These are phyloP conservation scores for Metschnikowia shivogae DNA, from an alignment of 805 yeast species.

Conservation along the genomic window DNA sequence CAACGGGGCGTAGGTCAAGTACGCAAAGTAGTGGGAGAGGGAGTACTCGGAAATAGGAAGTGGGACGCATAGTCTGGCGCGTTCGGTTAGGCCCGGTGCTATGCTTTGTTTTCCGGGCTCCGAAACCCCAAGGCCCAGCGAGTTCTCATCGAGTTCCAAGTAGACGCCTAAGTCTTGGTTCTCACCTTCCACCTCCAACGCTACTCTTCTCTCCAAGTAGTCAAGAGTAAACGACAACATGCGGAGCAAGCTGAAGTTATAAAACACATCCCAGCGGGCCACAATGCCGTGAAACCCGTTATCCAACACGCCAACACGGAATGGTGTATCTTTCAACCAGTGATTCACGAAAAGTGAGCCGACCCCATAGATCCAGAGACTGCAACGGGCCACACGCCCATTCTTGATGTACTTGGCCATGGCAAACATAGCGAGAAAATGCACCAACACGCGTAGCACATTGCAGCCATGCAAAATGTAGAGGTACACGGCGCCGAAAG, in stretches of 20 bases:
- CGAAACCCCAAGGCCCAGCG: background rate
- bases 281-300: constrained; percentile 67
- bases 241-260: constrained; percentile 82
- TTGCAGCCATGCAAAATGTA: constrained; percentile 79
- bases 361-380: constrained; percentile 80
- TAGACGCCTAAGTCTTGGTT: background rate
- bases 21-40: constrained; percentile 65
- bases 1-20: constrained; percentile 79
- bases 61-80: constrained; percentile 62
- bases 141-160: constrained; percentile 1
- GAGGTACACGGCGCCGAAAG: constrained; percentile 66
- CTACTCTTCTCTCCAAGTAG: constrained; percentile 44
- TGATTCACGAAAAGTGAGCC: constrained; percentile 76
- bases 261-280: constrained; percentile 92
- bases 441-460: constrained; percentile 54
- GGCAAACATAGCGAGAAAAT: constrained; percentile 50
- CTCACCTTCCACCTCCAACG: background rate
- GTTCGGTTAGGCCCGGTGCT: constrained; percentile 42
- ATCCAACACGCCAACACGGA: constrained; percentile 58
- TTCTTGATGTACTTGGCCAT: constrained; percentile 40
- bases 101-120: background rate
- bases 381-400: constrained; percentile 35
- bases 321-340: constrained; percentile 49
- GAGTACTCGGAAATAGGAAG: constrained; percentile 59
- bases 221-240: constrained; percentile 83